Conservation (phyloP, 352 stramenopile genomes). For the Phytopythium litorale region DNA sequence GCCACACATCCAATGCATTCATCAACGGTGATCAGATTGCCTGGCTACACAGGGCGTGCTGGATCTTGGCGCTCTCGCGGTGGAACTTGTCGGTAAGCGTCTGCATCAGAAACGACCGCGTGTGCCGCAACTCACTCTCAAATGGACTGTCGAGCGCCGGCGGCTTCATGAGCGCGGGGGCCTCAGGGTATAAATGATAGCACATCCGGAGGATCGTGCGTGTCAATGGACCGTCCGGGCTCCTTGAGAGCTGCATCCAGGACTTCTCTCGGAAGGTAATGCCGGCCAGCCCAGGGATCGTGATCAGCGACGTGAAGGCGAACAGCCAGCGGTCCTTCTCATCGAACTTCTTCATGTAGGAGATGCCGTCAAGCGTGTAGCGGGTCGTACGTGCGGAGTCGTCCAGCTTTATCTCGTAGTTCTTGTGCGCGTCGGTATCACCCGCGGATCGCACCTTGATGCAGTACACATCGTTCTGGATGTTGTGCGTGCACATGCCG, state of each 20-base stretch:
- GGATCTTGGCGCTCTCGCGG: neutral
- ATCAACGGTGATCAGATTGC: neutral
- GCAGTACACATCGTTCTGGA: neutral
- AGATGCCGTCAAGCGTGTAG: neutral
- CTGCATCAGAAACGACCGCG: constrained; percentile 2
- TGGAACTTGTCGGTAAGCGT: neutral
- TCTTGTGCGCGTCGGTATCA: constrained; percentile 1
- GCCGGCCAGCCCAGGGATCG: neutral
- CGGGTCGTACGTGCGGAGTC: neutral
- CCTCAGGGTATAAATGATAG: constrained; percentile 25
- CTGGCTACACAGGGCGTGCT: neutral
- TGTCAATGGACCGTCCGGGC: constrained; percentile 14
- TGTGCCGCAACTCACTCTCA: constrained; percentile 5
- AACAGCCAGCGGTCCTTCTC: neutral
- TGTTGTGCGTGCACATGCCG: neutral
- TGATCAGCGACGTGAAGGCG: constrained; percentile 1
- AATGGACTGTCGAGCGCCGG: constrained; percentile 1
- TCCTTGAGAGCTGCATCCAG: constrained; percentile 30
- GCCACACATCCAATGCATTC: neutral
- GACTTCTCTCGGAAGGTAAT: constrained; percentile 20
- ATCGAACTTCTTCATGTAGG: constrained; percentile 6
- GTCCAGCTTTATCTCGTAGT: neutral
- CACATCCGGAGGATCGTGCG: constrained; percentile 20
- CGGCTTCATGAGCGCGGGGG: constrained; percentile 4
- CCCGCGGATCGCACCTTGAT: neutral